A percentile compares a stretch with the other conserved stretches of the same genome.
Conservation (phyloP, 768 basidiomycete genomes). For the Pholiota molesta region DNA sequence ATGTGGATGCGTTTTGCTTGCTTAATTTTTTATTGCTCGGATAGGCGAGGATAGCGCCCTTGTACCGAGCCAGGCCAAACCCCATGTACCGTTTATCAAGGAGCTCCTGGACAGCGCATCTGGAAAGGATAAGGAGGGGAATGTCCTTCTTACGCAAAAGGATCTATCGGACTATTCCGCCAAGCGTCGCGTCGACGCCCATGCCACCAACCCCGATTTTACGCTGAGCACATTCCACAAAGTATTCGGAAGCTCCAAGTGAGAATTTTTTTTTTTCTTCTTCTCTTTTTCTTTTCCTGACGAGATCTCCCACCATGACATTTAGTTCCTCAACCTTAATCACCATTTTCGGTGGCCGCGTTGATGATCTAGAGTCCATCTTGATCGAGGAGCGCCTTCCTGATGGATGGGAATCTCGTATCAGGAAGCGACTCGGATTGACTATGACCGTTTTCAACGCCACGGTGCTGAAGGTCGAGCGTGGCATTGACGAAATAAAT, state of each 20-base stretch:
- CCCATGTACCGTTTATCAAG: slow-evolving; percentile 51
- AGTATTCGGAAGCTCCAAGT: slow-evolving; percentile 72
- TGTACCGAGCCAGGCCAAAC: slow-evolving; percentile 53
- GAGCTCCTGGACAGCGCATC: slow-evolving; percentile 61
- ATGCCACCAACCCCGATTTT: slow-evolving; percentile 57
- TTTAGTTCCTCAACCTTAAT: slow-evolving; percentile 63
- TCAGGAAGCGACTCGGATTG: slow-evolving; percentile 57
- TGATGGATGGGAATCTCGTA: slow-evolving; percentile 68
- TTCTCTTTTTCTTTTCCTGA: not conserved
- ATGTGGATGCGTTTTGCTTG: not conserved
- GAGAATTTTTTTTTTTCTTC: slow-evolving; percentile 25
- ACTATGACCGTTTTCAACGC: slow-evolving; percentile 60
- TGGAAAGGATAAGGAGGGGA: slow-evolving; percentile 55
- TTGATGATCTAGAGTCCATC: slow-evolving; percentile 55
- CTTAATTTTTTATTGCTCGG: not conserved
- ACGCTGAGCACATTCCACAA: slow-evolving; percentile 53
- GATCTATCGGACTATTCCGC: slow-evolving; percentile 62
- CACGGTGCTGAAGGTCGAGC: slow-evolving; percentile 45
- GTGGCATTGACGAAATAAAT: slow-evolving; percentile 40
- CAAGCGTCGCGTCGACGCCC: slow-evolving; percentile 63
- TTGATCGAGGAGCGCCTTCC: slow-evolving; percentile 74
- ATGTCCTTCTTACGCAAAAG: slow-evolving; percentile 49
- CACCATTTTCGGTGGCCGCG: slow-evolving; percentile 66
- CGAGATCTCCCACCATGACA: not conserved
- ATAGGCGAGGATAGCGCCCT: slow-evolving; percentile 56